Evolutionary conservation across 768 basidiomycete genomes (phyloP), one percentile per base, ranked within the genome.

Genomic region (Chalciporus chontae): DNA sequence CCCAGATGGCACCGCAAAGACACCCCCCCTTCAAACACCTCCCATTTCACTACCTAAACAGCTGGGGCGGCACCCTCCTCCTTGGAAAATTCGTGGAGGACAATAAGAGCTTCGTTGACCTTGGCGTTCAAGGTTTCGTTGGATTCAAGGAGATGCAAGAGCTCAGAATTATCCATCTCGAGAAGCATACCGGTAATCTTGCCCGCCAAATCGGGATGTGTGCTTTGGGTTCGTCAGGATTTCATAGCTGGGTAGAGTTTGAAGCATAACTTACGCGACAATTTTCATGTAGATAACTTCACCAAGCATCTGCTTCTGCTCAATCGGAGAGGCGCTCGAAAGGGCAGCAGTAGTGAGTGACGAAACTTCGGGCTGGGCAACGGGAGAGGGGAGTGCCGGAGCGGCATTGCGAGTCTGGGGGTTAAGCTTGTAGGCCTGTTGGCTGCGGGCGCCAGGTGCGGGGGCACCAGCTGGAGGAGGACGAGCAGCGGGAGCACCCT

Each of bases 301-400:
- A 59, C 96, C 96, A 42, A 99, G 78, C 87, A 97, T 93, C 71
- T 99, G 96, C 78, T 99, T 99, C 81, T 97, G 94, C 71, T 98
- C 95, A 68, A 77, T 74, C 31, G 84, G 81, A 42, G 77, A 70
- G 19, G 82, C 81, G 53, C 63, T 76, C 38, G 79, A 79, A 53
- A 88, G 75, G 9, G 77, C 63, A 62, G 83, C 77, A 18, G 90
- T 73, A 42, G 80, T 83, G 51, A 90, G 78, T 51, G 73, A 70
- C 19, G 84, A 72, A 38, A 77, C 74, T 17, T 78, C 77, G 51
- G 21, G 21, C 21, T 21, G 62, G n/a, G 78, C 69, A 41, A 72
- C 69, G 31, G 76, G 70, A 15, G 66, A 70, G 8, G 71, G 62
- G 11, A 61, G 48, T 27, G 66, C 65, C 40, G 73, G 67, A 46